Percentiles rank a stretch among this genome's conserved stretches.
These are phyloP conservation scores for Jaenimonas drosophilae DNA, from an alignment of 208 protist species.

Conservation along the genomic window DNA sequence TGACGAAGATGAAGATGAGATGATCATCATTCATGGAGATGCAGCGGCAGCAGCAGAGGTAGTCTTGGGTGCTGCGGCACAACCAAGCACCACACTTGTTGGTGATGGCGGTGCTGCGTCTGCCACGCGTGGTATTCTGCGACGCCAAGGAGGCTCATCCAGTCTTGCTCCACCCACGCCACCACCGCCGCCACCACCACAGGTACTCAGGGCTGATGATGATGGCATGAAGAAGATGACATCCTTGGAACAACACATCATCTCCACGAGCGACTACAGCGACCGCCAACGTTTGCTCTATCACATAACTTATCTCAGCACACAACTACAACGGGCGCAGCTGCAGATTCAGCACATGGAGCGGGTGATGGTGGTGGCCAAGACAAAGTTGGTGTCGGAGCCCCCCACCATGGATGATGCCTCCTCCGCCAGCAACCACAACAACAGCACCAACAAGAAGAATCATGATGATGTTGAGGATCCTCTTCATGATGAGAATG, in stretches of 20 bases:
- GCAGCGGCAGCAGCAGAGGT: neutral
- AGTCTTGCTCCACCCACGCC: neutral
- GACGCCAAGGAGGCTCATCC: neutral
- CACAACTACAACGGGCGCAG: conserved; percentile 67
- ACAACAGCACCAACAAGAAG: neutral
- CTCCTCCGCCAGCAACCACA: neutral
- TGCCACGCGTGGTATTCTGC: neutral
- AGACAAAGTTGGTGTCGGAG: neutral
- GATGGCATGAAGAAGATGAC: too few relatives aligned
- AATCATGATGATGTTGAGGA: neutral
- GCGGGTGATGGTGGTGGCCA: conserved; percentile 21
- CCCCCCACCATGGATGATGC: conserved; percentile 19
- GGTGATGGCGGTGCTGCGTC: neutral
- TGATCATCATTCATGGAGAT: neutral
- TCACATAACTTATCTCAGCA: conserved; percentile 79
- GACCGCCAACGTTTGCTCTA: conserved; percentile 73
- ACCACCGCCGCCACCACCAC: neutral
- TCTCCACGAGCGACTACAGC: conserved; percentile 63
- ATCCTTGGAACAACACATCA: conserved; percentile 6
- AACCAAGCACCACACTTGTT: neutral
- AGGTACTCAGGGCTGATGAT: too few relatives aligned
- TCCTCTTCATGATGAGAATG: neutral
- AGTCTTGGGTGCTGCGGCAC: neutral
- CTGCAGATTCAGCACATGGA: conserved; percentile 54
- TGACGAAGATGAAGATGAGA: neutral